A percentile compares a stretch with the other conserved stretches of the same genome.
Evolutionary conservation across 768 basidiomycete genomes (phyloP).

Genomic region (Lyophyllum atratum): DNA sequence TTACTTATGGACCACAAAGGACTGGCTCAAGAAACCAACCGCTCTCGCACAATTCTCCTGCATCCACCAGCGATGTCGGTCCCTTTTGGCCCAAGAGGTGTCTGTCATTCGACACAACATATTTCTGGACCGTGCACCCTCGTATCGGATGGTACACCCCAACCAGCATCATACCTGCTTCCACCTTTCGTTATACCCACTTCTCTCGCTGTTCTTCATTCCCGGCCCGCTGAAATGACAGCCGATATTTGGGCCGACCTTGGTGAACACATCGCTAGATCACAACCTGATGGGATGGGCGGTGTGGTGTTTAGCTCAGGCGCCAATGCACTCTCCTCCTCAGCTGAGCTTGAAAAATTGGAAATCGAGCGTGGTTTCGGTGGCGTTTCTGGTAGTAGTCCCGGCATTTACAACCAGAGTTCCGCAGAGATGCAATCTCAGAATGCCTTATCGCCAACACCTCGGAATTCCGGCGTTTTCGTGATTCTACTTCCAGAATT

Average conservation of each 20-base stretch:
- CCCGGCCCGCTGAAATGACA: conserved; percentile 26
- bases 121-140: conserved; percentile 28
- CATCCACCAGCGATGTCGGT: conserved; percentile 35
- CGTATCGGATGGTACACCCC: conserved; percentile 27
- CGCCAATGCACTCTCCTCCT: not conserved
- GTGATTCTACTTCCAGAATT: conserved; percentile 34
- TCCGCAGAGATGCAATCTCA: not conserved
- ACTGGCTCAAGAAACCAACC: conserved; percentile 32
- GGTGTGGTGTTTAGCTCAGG: conserved; percentile 34
- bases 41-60: conserved; percentile 40
- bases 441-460: conserved; percentile 1
- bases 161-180: conserved; percentile 50
- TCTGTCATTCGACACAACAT: conserved; percentile 22
- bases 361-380: not conserved
- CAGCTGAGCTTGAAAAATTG: conserved; percentile 8
- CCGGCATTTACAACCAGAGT: not conserved
- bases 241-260: conserved; percentile 27
- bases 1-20: conserved; percentile 54
- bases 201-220: conserved; percentile 22
- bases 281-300: conserved; percentile 31
- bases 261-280: conserved; percentile 24
- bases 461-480: conserved; percentile 25
- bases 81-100: conserved; percentile 45
- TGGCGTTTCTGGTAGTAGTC: not conserved
- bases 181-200: conserved; percentile 62